Evolutionary conservation across 345 rosid genomes (phyloP).

Genomic region (Aquilaria malaccensis): DNA sequence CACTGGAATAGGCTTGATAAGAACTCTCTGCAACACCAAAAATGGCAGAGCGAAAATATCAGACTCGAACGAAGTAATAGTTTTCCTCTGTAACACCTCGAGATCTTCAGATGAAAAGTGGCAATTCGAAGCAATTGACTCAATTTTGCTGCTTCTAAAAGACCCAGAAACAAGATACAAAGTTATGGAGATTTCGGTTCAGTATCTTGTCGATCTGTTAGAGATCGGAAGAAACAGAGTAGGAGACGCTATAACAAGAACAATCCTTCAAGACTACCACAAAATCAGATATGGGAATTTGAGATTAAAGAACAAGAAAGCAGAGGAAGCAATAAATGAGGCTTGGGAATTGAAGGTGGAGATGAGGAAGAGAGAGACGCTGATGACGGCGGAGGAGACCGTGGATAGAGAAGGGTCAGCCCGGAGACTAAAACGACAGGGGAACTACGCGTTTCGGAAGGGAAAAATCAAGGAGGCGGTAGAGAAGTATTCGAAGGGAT

Average conservation of each 20-base stretch:
- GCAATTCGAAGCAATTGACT: conserved; percentile 57
- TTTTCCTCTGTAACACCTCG: conserved; percentile 43
- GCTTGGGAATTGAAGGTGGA: conserved; percentile 71
- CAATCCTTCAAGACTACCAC: conserved; percentile 51
- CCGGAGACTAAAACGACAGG: conserved; percentile 46
- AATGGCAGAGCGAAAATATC: conserved; percentile 49
- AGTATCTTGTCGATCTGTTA: conserved; percentile 51
- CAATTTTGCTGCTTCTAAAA: conserved; percentile 53
- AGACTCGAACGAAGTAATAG: conserved; percentile 30
- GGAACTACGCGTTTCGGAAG: conserved; percentile 46
- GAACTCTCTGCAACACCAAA: conserved; percentile 46
- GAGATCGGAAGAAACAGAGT: conserved; percentile 34
- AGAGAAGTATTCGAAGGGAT: conserved; percentile 39
- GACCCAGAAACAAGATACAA: conserved; percentile 45
- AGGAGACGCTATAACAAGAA: conserved; percentile 50
- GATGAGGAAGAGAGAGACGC: conserved; percentile 50
- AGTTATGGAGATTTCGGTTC: conserved; percentile 42
- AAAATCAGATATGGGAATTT: conserved; percentile 45
- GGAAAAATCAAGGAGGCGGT: conserved; percentile 42
- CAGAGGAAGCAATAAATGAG: conserved; percentile 35
- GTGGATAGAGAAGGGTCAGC: conserved; percentile 36
- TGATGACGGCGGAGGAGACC: conserved; percentile 51
- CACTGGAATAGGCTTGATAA: conserved; percentile 57
- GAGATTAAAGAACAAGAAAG: conserved; percentile 35
- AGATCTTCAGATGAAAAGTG: conserved; percentile 66